phyloP scores from a whole-genome alignment of 345 rosid species.

The Eucalyptus regnans region DNA sequence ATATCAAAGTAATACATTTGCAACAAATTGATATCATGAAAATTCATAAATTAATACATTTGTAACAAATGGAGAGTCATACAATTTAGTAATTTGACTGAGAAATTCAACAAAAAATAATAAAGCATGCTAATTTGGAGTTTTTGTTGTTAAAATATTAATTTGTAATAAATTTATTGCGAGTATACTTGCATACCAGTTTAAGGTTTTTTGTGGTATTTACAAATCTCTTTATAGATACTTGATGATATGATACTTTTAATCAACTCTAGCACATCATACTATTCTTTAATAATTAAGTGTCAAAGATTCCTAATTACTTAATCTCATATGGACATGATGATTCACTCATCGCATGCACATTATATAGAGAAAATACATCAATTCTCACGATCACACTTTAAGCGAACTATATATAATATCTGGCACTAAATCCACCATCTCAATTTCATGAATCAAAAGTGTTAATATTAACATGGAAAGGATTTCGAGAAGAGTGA shows the following conservation, averaged over 20 bases:
- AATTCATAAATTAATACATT: too few species aligned
- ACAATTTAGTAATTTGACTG: too few species aligned
- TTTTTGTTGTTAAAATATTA: too few species aligned
- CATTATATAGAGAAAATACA: rapidly evolving
- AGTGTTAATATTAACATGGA: background rate
- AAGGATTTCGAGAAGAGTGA: rapidly evolving
- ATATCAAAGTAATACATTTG: too few species aligned
- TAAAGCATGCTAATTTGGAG: rapidly evolving
- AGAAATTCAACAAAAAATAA: too few species aligned
- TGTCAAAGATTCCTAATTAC: background rate
- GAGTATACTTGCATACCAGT: rapidly evolving
- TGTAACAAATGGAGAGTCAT: too few species aligned
- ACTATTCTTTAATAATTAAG: background rate
- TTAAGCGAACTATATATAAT: background rate
- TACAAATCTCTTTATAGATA: too few species aligned
- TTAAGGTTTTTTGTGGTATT: too few species aligned
- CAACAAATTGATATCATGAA: too few species aligned
- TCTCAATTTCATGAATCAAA: background rate
- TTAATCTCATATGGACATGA: rapidly evolving
- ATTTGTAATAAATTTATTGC: rapidly evolving
- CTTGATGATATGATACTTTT: background rate
- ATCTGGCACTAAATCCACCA: rapidly evolving
- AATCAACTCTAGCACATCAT: background rate
- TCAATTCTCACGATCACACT: rapidly evolving
- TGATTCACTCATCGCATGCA: background rate